Evolutionary conservation across 306 rosid genomes (phyloP).

Genomic region (Ziziphus jujuba): DNA sequence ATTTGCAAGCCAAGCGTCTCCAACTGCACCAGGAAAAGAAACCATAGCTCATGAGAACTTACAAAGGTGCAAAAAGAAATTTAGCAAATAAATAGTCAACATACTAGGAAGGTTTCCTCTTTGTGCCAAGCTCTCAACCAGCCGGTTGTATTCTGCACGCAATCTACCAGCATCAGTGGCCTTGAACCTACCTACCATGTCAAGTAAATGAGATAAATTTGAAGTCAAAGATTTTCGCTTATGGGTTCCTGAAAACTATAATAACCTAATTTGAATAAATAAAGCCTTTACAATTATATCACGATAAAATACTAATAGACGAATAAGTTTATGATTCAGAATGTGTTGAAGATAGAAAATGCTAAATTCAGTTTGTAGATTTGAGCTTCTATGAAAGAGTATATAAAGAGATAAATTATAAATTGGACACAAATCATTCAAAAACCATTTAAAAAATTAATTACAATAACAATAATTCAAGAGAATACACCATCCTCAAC

Average conservation of each 20-base stretch:
- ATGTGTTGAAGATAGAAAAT: no score
- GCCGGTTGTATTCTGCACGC: constrained; percentile 88
- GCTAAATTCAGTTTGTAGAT: not conserved
- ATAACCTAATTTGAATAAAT: not conserved
- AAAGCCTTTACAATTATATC: not conserved
- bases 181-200: constrained; percentile 97
- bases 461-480: not conserved
- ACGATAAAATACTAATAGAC: no score
- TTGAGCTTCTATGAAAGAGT: not conserved
- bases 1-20: constrained; percentile 86
- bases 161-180: constrained; percentile 95
- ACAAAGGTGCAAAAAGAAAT: not conserved
- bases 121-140: constrained; percentile 90
- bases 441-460: not conserved
- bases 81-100: constrained; percentile 17
- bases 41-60: constrained; percentile 14
- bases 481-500: not conserved
- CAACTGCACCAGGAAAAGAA: constrained; percentile 46
- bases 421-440: not conserved
- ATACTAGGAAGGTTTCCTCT: constrained; percentile 83
- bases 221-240: constrained; percentile 36
- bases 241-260: constrained; percentile 19
- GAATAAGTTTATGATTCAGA: no score
- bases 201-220: constrained; percentile 48
- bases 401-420: not conserved